Conservation (phyloP, 225 moss, liverwort and hornwort genomes). For the Neckera pumila region DNA sequence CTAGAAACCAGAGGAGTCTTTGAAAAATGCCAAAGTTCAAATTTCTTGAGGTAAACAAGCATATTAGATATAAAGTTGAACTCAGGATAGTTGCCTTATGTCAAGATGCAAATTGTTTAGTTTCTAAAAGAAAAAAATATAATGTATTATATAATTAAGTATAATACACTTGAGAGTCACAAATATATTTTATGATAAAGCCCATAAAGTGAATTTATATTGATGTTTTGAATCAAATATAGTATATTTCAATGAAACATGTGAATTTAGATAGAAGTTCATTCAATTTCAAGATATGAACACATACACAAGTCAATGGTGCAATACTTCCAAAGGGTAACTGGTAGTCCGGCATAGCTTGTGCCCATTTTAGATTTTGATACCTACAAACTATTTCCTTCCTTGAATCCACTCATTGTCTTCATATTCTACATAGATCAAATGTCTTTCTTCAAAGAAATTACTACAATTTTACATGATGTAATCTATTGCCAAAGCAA, state of each 20-base stretch:
- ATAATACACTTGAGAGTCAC: no score
- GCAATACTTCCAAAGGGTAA: not conserved
- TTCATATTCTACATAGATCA: not conserved
- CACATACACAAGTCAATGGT: not conserved
- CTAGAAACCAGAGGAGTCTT: not conserved
- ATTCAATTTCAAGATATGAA: not conserved
- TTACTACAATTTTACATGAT: not conserved
- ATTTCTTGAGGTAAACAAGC: not conserved
- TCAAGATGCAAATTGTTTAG: not conserved
- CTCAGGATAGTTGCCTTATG: rapidly evolving
- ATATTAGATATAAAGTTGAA: not conserved
- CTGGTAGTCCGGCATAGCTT: rapidly evolving
- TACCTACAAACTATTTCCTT: not conserved
- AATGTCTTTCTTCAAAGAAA: no score
- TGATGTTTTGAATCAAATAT: not conserved
- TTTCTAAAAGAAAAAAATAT: not conserved
- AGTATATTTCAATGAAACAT: not conserved
- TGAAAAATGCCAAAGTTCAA: rapidly evolving
- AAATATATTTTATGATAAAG: not conserved
- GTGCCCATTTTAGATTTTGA: no score
- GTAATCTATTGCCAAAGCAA: not conserved
- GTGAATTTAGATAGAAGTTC: not conserved
- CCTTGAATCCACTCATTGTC: not conserved
- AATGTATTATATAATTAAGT: no score
- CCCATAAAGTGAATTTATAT: not conserved